Evolutionary conservation across 2,329 filamentous ascomycete species (phyloP), one percentile per base, ranked within the genome.

Genomic region (Daldinia sp.): DNA sequence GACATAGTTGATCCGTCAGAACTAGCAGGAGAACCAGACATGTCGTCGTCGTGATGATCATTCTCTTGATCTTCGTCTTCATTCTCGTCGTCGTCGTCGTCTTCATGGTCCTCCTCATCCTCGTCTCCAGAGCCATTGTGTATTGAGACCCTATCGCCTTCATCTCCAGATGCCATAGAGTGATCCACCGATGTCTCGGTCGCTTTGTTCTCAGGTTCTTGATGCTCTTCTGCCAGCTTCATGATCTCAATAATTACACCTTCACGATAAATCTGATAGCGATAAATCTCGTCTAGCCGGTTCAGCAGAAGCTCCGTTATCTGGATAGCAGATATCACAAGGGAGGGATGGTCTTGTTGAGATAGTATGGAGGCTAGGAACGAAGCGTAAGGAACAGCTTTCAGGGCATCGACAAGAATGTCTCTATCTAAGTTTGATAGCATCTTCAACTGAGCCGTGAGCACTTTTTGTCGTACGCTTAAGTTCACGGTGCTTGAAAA

Each of bases 401-500:
- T 90, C 27, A 99, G 79, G 7, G 94, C 91, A 71, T 97, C 94
- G 64, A 92, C 85, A 3, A 99, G 85, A 51, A 99, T 93, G 34
- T 85, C 83, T 41, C 87, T 88, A 70, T 97, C 93, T n/a, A 99
- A 80, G 68, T 97, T 97, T 10, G 93, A 97, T 8, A 99, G 85
- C 93, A 99, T 98, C 80, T 98, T 98, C 43, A 98, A 81, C 73
- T 99, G 95, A n/a, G 94, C 95, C 17, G 88, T 92, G 30, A 99
- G 83, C 2, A 99, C 95, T 78, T 97, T 97, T 74, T 98, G 93
- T 19, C 96, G 90, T 37, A 99, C 95, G 58, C 88, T 93, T 13
- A 98, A 80, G 73, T 99, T 99, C 67, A 99, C 94, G 0, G 95
- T 99, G 77, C 95, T 98, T 9, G 95, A 97, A 74, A 96, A 99